Base-by-base conservation (phyloP, 345 rosid genomes). In the Pistacia atlantica region DNA sequence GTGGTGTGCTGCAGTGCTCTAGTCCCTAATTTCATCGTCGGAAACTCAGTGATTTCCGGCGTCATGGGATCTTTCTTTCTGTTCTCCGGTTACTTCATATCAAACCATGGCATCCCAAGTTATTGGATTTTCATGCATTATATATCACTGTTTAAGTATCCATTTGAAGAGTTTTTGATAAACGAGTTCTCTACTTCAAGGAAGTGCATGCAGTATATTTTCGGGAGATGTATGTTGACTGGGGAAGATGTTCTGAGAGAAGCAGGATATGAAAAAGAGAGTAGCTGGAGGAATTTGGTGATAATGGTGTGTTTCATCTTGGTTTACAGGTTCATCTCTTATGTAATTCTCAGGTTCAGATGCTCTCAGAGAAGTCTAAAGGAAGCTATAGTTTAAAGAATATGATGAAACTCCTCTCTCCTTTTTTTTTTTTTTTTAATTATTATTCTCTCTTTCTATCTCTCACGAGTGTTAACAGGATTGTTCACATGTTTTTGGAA, bases 81-180 rank as follows among this genome's bases (percentile, higher is more conserved):
- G 70, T 96, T 96, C 89, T 96, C 98, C 0, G 99, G 99, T 13
- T 96, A 93, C 92, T 96, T 93, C 92, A 86, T 92, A 77, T 89
- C 98, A 14, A 88, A 87, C 54, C 70, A 88, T 6, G 97, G 88
- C 75, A 96, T 96, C 20, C 99, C 99, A 35, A 81, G 70, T 31
- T 93, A 89, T 72, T 93, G 99, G 99, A 84, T 90, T n/a, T 96
- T 92, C 84, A 92, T 96, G 97, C 97, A 96, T 77, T 96, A 93
- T 71, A 79, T 93, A 28, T 93, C 98, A 2, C 75, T 96, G 74
- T 96, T 96, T 71, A 96, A 96, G 95, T 96, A 96, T 76, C 99
- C 99, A 3, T 96, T 95, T 64, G 99, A 96, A 86, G 95, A 93
- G 37, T 91, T 95, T 71, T 83, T 96, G 81, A 92, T 95, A 38